A percentile compares a stretch with the other conserved stretches of the same genome.
These are phyloP conservation scores for Paecilomyces sp. DNA, from an alignment of 2,329 filamentous ascomycete species.

Conservation along the genomic window DNA sequence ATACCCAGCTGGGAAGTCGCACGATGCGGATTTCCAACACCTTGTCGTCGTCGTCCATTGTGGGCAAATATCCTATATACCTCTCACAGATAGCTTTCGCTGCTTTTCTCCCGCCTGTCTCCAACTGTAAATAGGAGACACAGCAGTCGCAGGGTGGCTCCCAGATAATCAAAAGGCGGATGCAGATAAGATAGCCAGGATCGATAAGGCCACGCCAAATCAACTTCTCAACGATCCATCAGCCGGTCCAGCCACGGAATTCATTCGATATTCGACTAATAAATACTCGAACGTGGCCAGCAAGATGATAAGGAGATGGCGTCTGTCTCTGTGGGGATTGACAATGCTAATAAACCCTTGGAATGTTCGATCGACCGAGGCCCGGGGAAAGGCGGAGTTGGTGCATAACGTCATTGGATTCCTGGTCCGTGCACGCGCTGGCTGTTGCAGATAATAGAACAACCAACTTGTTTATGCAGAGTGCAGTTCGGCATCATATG, in stretches of 20 bases:
- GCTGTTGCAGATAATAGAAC: neutral
- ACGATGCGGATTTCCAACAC: neutral
- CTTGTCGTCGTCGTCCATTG: neutral
- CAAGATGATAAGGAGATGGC: no score
- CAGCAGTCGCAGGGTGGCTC: neutral
- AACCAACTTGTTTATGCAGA: neutral
- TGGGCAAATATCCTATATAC: neutral
- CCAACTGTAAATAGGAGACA: neutral
- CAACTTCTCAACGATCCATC: no score
- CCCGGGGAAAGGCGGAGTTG: neutral
- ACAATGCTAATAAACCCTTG: neutral
- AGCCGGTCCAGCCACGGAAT: no score
- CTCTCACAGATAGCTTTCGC: neutral
- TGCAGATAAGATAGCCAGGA: no score
- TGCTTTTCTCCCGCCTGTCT: neutral
- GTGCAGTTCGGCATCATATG: no score
- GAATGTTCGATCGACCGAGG: neutral
- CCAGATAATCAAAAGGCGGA: no score
- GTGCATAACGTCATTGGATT: neutral
- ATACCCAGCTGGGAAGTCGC: neutral
- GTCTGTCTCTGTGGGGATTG: neutral
- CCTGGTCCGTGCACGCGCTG: neutral
- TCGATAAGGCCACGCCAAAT: no score
- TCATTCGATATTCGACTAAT: no score
- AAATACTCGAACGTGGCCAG: no score